A percentile compares a stretch with the other conserved stretches of the same genome.
These are phyloP conservation scores for Blastobotrys parvus DNA, from an alignment of 805 yeast genomes.

Conservation along the genomic window DNA sequence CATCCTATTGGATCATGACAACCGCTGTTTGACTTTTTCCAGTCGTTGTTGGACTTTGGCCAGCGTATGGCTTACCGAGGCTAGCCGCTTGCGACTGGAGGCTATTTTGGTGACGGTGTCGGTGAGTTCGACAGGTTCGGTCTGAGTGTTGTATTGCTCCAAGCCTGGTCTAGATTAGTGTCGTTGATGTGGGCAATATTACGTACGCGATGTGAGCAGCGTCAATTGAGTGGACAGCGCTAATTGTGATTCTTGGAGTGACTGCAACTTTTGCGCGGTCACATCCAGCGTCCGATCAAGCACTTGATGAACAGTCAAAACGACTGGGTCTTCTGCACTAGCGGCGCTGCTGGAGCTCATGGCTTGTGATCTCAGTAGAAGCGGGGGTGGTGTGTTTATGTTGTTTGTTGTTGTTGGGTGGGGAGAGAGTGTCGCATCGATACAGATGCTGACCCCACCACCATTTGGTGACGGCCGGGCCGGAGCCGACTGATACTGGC, in stretches of 20 bases:
- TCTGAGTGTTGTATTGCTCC: slow-evolving; percentile 6
- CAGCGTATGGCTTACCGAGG: slow-evolving; percentile 9
- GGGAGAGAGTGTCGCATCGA: too few relatives aligned
- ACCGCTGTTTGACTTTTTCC: neutral
- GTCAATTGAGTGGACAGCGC: slow-evolving; percentile 16
- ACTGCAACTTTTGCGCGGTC: slow-evolving; percentile 14
- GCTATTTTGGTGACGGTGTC: slow-evolving; percentile 7
- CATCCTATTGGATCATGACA: too few relatives aligned
- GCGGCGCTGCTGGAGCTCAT: too few relatives aligned
- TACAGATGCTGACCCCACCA: too few relatives aligned
- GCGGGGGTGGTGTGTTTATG: too few relatives aligned
- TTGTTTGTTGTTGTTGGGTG: too few relatives aligned
- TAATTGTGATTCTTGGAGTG: slow-evolving; percentile 20
- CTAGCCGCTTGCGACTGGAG: slow-evolving; percentile 11
- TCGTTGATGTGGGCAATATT: neutral
- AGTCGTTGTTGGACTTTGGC: slow-evolving; percentile 14
- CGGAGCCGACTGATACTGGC: too few relatives aligned
- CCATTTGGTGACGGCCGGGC: too few relatives aligned
- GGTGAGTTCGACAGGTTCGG: slow-evolving; percentile 9
- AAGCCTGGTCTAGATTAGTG: slow-evolving; percentile 7
- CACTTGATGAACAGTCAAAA: slow-evolving; percentile 10
- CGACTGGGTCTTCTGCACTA: slow-evolving; percentile 12
- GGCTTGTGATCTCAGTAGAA: too few relatives aligned
- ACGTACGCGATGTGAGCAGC: slow-evolving; percentile 13
- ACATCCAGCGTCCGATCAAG: slow-evolving; percentile 16